phyloP scores from a whole-genome alignment of 2,329 filamentous ascomycete species.

The Scytalidium lignicola region DNA sequence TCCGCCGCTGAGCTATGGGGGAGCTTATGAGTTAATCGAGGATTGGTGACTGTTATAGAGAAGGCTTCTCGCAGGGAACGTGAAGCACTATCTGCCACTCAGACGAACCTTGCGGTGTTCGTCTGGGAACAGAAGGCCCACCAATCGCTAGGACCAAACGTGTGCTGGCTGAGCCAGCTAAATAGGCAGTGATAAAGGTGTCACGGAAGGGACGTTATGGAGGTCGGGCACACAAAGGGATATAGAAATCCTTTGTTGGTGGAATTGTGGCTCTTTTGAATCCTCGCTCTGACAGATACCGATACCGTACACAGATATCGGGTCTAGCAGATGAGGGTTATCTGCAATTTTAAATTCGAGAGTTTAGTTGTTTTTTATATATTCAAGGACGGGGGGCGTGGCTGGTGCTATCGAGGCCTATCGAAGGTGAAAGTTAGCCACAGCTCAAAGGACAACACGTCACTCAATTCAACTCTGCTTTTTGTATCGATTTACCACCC shows the following conservation, averaged over 20 bases:
- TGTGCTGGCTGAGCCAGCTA: slow-evolving; percentile 88
- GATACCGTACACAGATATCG: slow-evolving; percentile 82
- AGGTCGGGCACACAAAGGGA: slow-evolving; percentile 78
- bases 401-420: slow-evolving; percentile 58
- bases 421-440: slow-evolving; percentile 6
- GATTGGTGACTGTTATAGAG: background rate
- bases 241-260: slow-evolving; percentile 74
- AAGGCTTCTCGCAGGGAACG: slow-evolving; percentile 42
- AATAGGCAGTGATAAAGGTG: slow-evolving; percentile 55
- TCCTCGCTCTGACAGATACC: slow-evolving; percentile 68
- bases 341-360: slow-evolving; percentile 41
- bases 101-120: slow-evolving; percentile 93
- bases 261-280: slow-evolving; percentile 75
- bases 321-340: slow-evolving; percentile 71
- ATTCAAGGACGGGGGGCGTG: slow-evolving; percentile 31
- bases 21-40: slow-evolving; percentile 4
- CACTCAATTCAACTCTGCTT: too few relatives aligned
- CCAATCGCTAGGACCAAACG: slow-evolving; percentile 55
- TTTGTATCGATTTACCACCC: too few relatives aligned
- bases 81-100: slow-evolving; percentile 96
- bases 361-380: slow-evolving; percentile 22
- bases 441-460: slow-evolving; percentile 13
- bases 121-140: slow-evolving; percentile 98
- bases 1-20: slow-evolving; percentile 38
- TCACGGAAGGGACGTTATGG: slow-evolving; percentile 78